Evolutionary conservation across 805 yeast species (phyloP), one percentile per base, ranked within the genome.

Genomic region (Wickerhamomyces rabaulensis): DNA sequence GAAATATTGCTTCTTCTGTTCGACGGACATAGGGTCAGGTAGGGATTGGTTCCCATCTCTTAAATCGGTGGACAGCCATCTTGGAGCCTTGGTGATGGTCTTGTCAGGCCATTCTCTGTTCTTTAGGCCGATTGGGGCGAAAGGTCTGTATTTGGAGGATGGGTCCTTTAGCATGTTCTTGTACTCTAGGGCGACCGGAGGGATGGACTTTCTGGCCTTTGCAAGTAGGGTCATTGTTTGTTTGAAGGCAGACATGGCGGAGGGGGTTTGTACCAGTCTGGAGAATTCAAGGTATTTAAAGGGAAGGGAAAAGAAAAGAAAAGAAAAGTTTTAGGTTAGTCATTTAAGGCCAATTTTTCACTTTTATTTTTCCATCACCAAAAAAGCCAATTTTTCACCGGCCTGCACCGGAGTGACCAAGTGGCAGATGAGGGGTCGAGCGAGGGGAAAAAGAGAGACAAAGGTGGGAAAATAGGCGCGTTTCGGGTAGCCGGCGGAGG

Each of bases 11-110:
- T 83, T 82, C 67, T 84, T 84, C 64, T 84, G 87, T 43, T 74
- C 80, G 15, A 84, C 78, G 9, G 84, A 74, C 92, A 84, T 84
- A 25, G 92, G 92, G 67, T 84, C 92, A 23, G 92, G 92, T 48
- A 84, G 71, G 17, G 90, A 79, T 63, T 84, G 92, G 67, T 84
- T 84, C 52, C 92, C 92, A 60, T 84, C 92, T 70, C 92, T 76
- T 52, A 84, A 71, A 65, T 84, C 92, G 1, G 92, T 84, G 9
- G 88, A 79, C 45, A 84, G 71, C 92, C 92, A 84, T 61, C 90
- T 73, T 51, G 92, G 92, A 5, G 90, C 84, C 62, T 80, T 81
- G 42, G 77, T 75, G 56, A 84, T 80, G 40, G 73, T 65, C 41
- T 79, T 80, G 55, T 74, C 67, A 19, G 92, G 92, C 92, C 92